Evolutionary conservation across 768 basidiomycete genomes (phyloP), one percentile per base, ranked within the genome.

Genomic region (Clavulina sp.): DNA sequence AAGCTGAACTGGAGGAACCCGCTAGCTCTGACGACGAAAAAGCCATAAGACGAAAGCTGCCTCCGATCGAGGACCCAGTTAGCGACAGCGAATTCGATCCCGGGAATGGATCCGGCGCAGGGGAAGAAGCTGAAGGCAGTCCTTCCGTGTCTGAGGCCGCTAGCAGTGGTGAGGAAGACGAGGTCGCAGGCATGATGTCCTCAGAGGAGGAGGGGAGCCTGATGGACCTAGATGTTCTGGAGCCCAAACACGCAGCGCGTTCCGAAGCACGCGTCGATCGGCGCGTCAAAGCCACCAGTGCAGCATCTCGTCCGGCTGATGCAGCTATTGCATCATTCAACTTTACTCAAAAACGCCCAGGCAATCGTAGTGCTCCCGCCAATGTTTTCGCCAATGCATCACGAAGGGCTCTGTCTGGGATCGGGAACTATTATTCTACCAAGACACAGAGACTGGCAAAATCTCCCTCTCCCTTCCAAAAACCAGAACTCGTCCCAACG

Each of bases 71-170:
- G 32, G 31, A 49, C 16, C 28, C 26, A 18, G 48, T 16, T 16
- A 49, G 48, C 28, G 48, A 49, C 7, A 49, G 48, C 31, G 48
- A 49, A 16, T 49, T 49, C 28, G 48, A 49, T 34, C 48, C 48
- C 7, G 48, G 48, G 26, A 30, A 30, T 13, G 32, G 24, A 30
- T 23, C 16, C 6, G 48, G 16, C 9, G 43, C 7, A 23, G 43
- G 24, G 13, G 43, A 16, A 9, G 43, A 28, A 9, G 43, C 34
- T 38, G 9, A 9, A 9, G 19, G 19, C 19, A 38, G 19, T 19
- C 9, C 9, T 9, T 38, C 34, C 9, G 34, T 9, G 19, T 38
- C 19, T 38, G 34, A 38, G 34, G 19, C 19, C 34, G 9, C 19
- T 9, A 19, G 29, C 21, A 32, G 31, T 5, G 24, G 26, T 1